phyloP scores from a whole-genome alignment of 164 flowering plant genomes.

The Piper betle region DNA sequence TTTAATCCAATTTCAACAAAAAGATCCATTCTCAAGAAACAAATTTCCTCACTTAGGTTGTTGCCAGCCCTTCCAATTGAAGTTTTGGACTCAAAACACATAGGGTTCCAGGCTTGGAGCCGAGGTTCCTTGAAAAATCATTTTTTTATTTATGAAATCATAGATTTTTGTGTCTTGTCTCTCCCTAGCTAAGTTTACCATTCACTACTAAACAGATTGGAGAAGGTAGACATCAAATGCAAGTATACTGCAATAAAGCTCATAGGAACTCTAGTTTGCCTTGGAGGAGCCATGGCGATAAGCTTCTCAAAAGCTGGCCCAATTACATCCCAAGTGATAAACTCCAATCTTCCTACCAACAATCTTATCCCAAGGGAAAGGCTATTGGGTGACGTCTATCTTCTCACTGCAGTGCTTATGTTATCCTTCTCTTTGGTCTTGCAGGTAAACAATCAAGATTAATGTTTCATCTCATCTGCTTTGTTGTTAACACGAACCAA shows the following conservation, averaged over 20 bases:
- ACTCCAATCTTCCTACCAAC: conserved; percentile 2
- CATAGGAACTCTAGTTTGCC: conserved; percentile 61
- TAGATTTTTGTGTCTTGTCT: too few species aligned
- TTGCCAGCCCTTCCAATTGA: too few species aligned
- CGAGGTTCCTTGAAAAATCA: too few species aligned
- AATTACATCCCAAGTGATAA: background rate
- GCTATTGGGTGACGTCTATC: conserved; percentile 49
- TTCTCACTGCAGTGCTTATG: conserved; percentile 44
- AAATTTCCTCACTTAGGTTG: too few species aligned
- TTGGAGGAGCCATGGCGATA: conserved; percentile 59
- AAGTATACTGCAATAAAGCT: conserved; percentile 59
- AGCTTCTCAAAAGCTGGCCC: conserved; percentile 40
- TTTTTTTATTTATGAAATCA: too few species aligned
- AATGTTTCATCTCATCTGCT: background rate
- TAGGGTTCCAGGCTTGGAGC: too few species aligned
- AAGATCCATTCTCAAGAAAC: too few species aligned
- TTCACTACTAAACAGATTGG: conserved; percentile 11
- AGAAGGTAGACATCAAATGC: conserved; percentile 46
- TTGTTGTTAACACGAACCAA: background rate
- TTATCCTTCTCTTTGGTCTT: conserved; percentile 46
- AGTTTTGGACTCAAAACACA: background rate
- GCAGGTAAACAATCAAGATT: conserved; percentile 36
- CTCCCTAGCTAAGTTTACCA: background rate
- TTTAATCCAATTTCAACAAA: too few species aligned
- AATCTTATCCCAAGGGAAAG: conserved; percentile 23